Base-by-base conservation (phyloP, 352 stramenopile species). In the Phytophthora kernoviae region DNA sequence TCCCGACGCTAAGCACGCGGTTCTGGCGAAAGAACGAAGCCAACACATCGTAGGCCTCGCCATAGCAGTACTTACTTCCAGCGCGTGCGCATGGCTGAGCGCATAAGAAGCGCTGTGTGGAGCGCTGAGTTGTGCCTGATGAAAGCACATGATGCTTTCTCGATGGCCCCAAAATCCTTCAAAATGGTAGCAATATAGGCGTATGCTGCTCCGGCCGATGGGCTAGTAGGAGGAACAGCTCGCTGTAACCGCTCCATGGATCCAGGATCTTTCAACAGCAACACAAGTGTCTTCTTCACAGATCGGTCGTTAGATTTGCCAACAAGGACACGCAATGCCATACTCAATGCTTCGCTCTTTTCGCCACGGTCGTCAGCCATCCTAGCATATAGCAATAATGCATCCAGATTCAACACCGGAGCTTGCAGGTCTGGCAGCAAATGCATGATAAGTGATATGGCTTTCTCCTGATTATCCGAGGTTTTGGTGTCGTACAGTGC, bases 111-210 rank as follows among this genome's bases (percentile, higher is more conserved):
- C 68, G 58, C 64, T 87, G n/a, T 54, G 45, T 0, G 75, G 69
- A 20, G 75, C 65, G 9, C 73, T 62, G 4, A 44, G 14, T n/a
- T 82, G 60, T 0, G 81, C 75, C 20, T 78, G 68, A 24, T 82
- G 66, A 52, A 90, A 91, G 58, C 82, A 92, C 14, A 18, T 30
- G 11, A 90, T 67, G 26, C 70, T 77, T 77, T 66, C 9, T 87
- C 70, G 15, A 92, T 30, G 8, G 65, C 82, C 0, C 84, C 60
- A 57, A 77, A 82, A 39, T 94, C 84, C 51, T 92, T 94, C 7
- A 91, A 37, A 55, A 94, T 82, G 0, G 82, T 91, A 4, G 79
- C 84, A 4, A 89, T 77, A 54, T 88, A 94, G 11, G 82, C 84
- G 39, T 91, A 92, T 14, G 77, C 81, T 3, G 79, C 71, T 21